These are phyloP conservation scores for Acrodontium crateriforme DNA, from an alignment of 2,329 filamentous ascomycete genomes.

Conservation along the genomic window DNA sequence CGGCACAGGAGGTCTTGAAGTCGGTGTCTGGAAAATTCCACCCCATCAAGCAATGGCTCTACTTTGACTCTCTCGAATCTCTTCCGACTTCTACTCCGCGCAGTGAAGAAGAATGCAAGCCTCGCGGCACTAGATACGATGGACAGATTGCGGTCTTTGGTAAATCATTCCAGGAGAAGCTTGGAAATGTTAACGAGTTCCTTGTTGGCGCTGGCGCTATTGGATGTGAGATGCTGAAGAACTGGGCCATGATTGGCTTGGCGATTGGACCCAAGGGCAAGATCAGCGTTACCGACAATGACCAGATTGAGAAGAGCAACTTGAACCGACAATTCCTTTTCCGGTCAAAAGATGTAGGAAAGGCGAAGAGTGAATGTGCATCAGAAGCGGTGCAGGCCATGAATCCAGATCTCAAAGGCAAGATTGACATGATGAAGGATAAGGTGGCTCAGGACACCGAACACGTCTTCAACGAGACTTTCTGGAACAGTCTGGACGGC, in stretches of 20 bases:
- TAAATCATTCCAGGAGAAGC: slow-evolving; percentile 83
- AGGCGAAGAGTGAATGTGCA: slow-evolving; percentile 92
- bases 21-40: slow-evolving; percentile 96
- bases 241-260: slow-evolving; percentile 98
- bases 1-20: slow-evolving; percentile 91
- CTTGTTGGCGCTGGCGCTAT: slow-evolving; percentile 93
- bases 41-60: slow-evolving; percentile 90
- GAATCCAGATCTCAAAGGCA: slow-evolving; percentile 83
- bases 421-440: slow-evolving; percentile 76
- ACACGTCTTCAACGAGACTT: slow-evolving; percentile 82
- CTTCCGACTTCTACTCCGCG: slow-evolving; percentile 62
- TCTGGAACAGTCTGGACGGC: slow-evolving; percentile 77
- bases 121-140: slow-evolving; percentile 75
- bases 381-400: slow-evolving; percentile 80
- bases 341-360: slow-evolving; percentile 81
- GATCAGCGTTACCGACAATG: slow-evolving; percentile 92
- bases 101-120: slow-evolving; percentile 78
- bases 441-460: slow-evolving; percentile 87
- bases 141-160: slow-evolving; percentile 96
- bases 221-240: slow-evolving; percentile 98
- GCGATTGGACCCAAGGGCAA: slow-evolving; percentile 77
- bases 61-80: slow-evolving; percentile 96
- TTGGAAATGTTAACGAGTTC: slow-evolving; percentile 82
- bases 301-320: slow-evolving; percentile 98
- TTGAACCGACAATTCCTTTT: slow-evolving; percentile 96